Evolutionary conservation across 345 rosid species (phyloP), one percentile per base, ranked within the genome.

Genomic region (Aurinia saxatilis): DNA sequence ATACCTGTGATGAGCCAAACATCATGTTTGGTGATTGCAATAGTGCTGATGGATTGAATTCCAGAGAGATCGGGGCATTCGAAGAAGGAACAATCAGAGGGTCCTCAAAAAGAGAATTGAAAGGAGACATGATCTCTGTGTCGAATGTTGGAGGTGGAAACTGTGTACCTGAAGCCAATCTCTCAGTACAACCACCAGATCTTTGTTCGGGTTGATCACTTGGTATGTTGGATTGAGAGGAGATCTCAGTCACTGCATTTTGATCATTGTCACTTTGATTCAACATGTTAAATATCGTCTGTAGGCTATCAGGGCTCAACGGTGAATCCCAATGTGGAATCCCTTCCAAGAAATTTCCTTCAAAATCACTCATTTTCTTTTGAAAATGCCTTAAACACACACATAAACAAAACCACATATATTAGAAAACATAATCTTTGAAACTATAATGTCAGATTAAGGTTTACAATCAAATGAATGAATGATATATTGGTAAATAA

Each of bases 1-100:
- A 23, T 53, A 71, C 70, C 30, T 60, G 48, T 16, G 44, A 33
- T 12, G 30, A 21, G 42, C 36, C 7, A 46, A 40, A 12, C 18
- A 27, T 29, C 12, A 44, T n/a, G 12, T 13, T 31, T 14, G 65
- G 66, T 57, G 70, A 57, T 14, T 34, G 54, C 54, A 71, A 36
- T 8, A 64, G 3, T 7, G 13, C 19, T 17, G 70, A 48, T 49
- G 70, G 65, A 27, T 48, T 71, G 10, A 57, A 64, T 17, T 60
- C 65, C 3, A 66, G 70, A 21, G 75, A 41, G 48, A 50, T 25
- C 13, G 45, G 2, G 16, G 12, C 2, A 35, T 31, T 10, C 17
- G 67, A 55, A 16, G 54, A 10, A 23, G 27, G 5, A 23, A 2
- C 27, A 23, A 23, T 23, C 27, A 23, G 27, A 23, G 27, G 5